Conservation (phyloP, 495 filamentous ascomycete species). For the Neurospora africana region DNA sequence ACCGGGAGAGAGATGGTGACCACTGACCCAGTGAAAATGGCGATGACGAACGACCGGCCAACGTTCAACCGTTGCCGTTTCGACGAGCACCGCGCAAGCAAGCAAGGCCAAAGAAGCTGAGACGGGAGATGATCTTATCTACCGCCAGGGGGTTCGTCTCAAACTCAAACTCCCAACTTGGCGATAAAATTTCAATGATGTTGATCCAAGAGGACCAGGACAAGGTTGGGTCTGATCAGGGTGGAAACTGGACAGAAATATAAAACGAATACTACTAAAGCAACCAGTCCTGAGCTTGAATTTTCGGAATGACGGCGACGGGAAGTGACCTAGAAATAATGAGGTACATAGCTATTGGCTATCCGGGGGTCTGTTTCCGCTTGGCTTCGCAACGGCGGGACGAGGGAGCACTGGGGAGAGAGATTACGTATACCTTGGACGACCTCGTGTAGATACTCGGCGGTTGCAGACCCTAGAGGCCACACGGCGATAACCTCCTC, state of each 20-base stretch:
- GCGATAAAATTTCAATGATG: neutral
- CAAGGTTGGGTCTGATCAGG: neutral
- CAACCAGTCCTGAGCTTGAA: neutral
- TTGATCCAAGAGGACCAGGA: neutral
- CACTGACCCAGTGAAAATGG: neutral
- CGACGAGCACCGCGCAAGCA: neutral
- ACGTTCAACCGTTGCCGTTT: neutral
- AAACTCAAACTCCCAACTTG: neutral
- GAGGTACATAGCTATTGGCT: neutral
- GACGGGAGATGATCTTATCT: neutral
- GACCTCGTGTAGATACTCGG: neutral
- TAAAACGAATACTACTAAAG: neutral
- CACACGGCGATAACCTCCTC: neutral
- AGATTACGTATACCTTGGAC: neutral
- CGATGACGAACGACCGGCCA: neutral
- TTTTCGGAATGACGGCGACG: neutral
- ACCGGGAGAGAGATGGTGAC: neutral
- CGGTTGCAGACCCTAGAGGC: neutral
- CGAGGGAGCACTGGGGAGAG: neutral
- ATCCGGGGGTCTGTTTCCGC: neutral
- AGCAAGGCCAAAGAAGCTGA: neutral
- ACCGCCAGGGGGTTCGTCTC: neutral
- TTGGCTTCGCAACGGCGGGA: neutral
- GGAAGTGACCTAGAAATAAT: neutral
- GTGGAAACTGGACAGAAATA: neutral